A percentile compares a stretch with the other conserved stretches of the same genome.
phyloP scores from a whole-genome alignment of 164 flowering plant genomes.

The Vitis labrusca region DNA sequence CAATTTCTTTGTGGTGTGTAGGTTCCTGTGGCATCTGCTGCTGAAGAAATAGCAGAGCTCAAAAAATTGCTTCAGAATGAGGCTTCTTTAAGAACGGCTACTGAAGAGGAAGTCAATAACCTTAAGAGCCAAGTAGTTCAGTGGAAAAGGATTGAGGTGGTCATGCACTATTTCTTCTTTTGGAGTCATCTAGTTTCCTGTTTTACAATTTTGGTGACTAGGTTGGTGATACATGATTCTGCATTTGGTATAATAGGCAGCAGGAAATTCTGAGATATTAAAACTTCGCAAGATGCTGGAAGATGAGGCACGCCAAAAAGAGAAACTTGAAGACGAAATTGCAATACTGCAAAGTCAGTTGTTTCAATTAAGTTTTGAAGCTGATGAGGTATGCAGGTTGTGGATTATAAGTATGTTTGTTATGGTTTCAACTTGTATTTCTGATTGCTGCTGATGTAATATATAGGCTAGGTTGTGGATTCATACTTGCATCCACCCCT shows the following conservation, averaged over 20 bases:
- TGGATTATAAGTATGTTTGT: not conserved
- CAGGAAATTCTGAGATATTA: constrained; percentile 59
- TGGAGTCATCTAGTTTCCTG: not conserved
- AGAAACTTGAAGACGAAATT: constrained; percentile 87
- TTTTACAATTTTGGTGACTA: not conserved
- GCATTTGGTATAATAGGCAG: constrained; percentile 44
- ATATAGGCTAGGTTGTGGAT: too few species aligned
- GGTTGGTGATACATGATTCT: not conserved
- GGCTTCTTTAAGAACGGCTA: constrained; percentile 55
- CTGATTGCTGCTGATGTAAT: too few species aligned
- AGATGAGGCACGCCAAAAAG: constrained; percentile 67
- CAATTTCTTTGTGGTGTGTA: constrained; percentile 12
- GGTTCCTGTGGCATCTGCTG: constrained; percentile 25
- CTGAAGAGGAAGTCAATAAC: constrained; percentile 68
- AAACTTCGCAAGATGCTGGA: constrained; percentile 74
- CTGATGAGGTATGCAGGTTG: constrained; percentile 72
- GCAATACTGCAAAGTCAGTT: constrained; percentile 65
- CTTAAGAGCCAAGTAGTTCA: constrained; percentile 63
- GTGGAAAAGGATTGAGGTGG: constrained; percentile 69
- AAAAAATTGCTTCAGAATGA: constrained; percentile 67
- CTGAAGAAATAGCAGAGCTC: constrained; percentile 56
- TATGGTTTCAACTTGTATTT: too few species aligned
- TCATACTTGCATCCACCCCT: too few species aligned
- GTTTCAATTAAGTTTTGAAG: constrained; percentile 80
- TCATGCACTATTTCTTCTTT: not conserved